Evolutionary conservation across 768 basidiomycete species (phyloP).

Genomic region (Auriscalpium vulgare): DNA sequence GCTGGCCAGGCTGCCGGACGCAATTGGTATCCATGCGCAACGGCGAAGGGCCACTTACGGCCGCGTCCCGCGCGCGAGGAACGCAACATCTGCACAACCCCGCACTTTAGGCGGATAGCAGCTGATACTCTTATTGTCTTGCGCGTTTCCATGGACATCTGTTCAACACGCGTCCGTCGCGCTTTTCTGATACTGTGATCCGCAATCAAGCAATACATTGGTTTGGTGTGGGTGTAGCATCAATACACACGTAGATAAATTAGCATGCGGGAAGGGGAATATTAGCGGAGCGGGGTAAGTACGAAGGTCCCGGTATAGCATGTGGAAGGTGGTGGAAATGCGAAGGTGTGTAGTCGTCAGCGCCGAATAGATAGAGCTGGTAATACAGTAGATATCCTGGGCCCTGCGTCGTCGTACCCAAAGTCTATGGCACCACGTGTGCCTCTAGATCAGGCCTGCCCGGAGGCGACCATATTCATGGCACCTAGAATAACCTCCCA

Average conservation of each 20-base stretch:
- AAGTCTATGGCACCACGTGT: neutral
- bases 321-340: neutral
- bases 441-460: neutral
- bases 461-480: conserved; percentile 28
- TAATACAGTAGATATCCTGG: neutral
- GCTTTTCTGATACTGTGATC: neutral
- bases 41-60: too few species aligned
- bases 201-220: neutral
- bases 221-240: neutral
- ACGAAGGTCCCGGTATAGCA: neutral
- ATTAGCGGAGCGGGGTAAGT: neutral
- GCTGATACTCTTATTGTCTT: neutral
- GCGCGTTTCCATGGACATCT: neutral
- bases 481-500: conserved; percentile 65
- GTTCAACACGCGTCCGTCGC: neutral
- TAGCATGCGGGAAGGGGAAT: neutral
- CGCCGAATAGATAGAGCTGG: neutral
- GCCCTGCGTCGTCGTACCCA: neutral
- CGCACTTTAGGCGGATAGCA: neutral
- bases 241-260: neutral
- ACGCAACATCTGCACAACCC: neutral
- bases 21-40: neutral
- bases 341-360: neutral
- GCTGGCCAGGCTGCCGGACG: neutral
- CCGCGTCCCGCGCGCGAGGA: neutral